Base-by-base conservation (phyloP, 1,139 yeast genomes). In the Suhomyces coccinellae region DNA sequence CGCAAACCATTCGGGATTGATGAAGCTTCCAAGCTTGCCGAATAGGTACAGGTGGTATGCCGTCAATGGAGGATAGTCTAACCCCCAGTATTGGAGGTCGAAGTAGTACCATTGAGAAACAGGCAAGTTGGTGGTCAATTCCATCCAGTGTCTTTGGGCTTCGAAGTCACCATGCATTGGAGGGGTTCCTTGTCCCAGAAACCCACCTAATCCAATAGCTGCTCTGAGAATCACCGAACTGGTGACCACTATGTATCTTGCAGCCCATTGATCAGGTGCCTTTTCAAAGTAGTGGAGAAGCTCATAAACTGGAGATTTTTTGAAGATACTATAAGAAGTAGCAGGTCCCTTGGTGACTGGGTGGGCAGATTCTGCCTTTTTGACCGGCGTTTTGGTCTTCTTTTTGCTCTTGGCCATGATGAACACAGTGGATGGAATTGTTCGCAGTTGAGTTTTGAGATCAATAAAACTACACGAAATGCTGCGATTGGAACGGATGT, bases 91-190 rank as follows among this genome's bases (percentile, higher is more conserved):
- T 54, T 83, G 82, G 40, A 89, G 72, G 61, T 93, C 97, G 63
- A 83, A 89, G 67, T 78, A 87, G 62, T 93, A 93, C 99, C 99
- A 95, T 51, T 85, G 59, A 1, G 71, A 65, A 2, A 88, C 66
- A 0, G 97, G 96, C 43, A 91, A 63, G 53, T 83, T 80, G 36
- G 75, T 81, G 0, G 99, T 91, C 47, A 93, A 72, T 63, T 95
- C 99, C 81, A 93, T 79, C 99, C 99, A 93, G 62, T 93, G 99
- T 53, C 99, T 77, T 63, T 95, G 99, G 0, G 99, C 98, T 65
- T 95, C 99, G 61, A 93, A 93, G 62, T 93, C 99, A 4, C 99
- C 99, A 69, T 73, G 83, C 79, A 88, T 79, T 7, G 98, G 98
- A 12, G 85, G 81, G 4, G 73, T 69, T 9, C 72, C 68, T 52